A percentile compares a stretch with the other conserved stretches of the same genome.
These are phyloP conservation scores for Psilocybe azurescens DNA, from an alignment of 768 basidiomycete species.

Conservation along the genomic window DNA sequence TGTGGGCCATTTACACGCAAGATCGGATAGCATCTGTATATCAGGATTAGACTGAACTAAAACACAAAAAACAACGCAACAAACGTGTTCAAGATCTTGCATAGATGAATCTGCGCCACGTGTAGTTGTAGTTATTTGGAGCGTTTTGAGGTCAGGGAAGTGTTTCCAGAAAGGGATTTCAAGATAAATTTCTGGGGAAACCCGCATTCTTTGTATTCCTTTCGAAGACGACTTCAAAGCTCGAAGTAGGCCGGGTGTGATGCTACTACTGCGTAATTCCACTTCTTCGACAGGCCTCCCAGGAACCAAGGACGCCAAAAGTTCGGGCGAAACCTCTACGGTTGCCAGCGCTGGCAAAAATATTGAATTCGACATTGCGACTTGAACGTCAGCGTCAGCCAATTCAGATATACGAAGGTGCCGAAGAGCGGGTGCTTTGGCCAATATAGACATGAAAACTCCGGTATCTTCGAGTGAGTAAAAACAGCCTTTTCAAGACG, in stretches of 20 bases:
- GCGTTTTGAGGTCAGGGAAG: background rate
- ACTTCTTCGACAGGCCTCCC: background rate
- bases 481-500: background rate
- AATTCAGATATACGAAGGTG: background rate
- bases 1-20: background rate
- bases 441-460: background rate
- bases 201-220: background rate
- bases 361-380: background rate
- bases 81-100: background rate
- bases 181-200: background rate
- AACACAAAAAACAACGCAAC: background rate
- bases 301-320: background rate
- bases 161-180: background rate
- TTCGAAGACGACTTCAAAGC: background rate
- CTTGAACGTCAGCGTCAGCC: background rate
- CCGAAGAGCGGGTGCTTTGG: constrained; percentile 2
- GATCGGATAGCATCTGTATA: background rate
- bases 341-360: background rate
- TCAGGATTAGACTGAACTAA: background rate
- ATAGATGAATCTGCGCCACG: background rate
- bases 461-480: background rate
- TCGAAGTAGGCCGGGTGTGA: background rate
- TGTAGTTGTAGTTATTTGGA: background rate
- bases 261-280: background rate
- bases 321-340: background rate